Evolutionary conservation across 768 basidiomycete species (phyloP).

Genomic region (Cubamyces sp.): DNA sequence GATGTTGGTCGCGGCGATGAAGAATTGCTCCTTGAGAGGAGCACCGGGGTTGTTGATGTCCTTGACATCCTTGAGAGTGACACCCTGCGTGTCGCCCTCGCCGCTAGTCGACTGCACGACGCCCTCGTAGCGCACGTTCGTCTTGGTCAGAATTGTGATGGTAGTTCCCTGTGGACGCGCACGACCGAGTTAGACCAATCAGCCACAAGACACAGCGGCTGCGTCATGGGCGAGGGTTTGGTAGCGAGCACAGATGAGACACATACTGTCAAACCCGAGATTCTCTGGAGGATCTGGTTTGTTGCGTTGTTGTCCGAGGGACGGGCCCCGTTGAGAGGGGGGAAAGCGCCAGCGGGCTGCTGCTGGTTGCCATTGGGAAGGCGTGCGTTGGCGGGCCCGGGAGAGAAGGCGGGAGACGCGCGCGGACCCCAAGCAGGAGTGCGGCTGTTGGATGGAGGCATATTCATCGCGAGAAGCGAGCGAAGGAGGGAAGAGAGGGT

Average conservation of each 20-base stretch:
- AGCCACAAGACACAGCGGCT: conserved; percentile 2
- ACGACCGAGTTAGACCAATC: conserved; percentile 16
- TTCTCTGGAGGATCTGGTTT: conserved; percentile 64
- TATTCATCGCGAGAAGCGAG: conserved; percentile 4
- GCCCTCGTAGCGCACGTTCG: conserved; percentile 74
- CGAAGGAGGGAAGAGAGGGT: neutral
- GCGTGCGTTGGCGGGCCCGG: conserved; percentile 45
- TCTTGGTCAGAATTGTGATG: conserved; percentile 75
- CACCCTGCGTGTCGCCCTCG: conserved; percentile 72
- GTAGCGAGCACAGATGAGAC: conserved; percentile 13
- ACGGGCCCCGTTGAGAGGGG: conserved; percentile 48
- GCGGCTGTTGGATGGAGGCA: conserved; percentile 35
- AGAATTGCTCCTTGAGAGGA: conserved; percentile 70
- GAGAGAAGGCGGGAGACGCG: conserved; percentile 72
- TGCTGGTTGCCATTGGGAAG: conserved; percentile 46
- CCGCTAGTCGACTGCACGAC: conserved; percentile 59
- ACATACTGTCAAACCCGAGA: conserved; percentile 74
- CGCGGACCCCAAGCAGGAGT: conserved; percentile 70
- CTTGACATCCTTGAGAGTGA: conserved; percentile 78
- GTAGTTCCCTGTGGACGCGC: conserved; percentile 64
- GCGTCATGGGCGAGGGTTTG: conserved; percentile 23
- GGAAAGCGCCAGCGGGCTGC: conserved; percentile 31
- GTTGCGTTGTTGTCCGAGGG: conserved; percentile 47
- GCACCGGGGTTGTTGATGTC: conserved; percentile 69
- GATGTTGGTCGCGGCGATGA: conserved; percentile 74